These are phyloP conservation scores for Colletotrichum musicola DNA, from an alignment of 2,329 filamentous ascomycete species.

Conservation along the genomic window DNA sequence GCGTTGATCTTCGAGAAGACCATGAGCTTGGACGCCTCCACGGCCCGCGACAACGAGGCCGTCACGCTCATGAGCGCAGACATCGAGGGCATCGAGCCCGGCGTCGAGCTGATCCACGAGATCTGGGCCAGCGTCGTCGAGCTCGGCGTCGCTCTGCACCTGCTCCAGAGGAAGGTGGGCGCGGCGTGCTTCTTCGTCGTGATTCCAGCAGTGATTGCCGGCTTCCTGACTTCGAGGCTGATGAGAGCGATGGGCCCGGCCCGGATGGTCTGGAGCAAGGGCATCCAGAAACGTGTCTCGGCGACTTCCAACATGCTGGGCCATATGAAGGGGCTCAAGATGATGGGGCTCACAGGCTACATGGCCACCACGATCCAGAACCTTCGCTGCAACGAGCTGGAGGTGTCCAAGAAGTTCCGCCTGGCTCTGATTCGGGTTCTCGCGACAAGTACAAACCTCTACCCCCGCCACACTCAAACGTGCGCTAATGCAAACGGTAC, in stretches of 20 bases:
- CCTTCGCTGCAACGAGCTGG: conserved; percentile 39
- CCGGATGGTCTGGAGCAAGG: conserved; percentile 45
- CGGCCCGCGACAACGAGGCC: conserved; percentile 30
- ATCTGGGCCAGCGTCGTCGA: conserved; percentile 34
- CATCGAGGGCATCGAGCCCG: conserved; percentile 42
- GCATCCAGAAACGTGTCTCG: conserved; percentile 45
- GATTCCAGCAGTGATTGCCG: conserved; percentile 45
- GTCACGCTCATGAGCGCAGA: conserved; percentile 46
- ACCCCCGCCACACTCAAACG: conserved; percentile 12
- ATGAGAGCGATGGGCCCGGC: conserved; percentile 44
- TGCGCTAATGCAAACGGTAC: conserved; percentile 1
- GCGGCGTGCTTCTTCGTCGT: conserved; percentile 51
- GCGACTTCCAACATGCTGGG: conserved; percentile 45
- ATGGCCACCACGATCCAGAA: conserved; percentile 39
- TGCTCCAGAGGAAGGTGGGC: conserved; percentile 49
- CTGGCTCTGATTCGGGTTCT: conserved; percentile 7
- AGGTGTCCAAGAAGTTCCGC: conserved; percentile 40
- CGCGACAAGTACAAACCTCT: not conserved
- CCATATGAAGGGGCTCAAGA: conserved; percentile 48
- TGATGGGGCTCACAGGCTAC: conserved; percentile 43
- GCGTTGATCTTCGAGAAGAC: conserved; percentile 64
- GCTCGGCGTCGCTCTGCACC: conserved; percentile 43
- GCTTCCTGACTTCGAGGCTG: conserved; percentile 37
- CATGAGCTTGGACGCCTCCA: conserved; percentile 44
- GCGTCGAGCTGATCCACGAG: conserved; percentile 40